Evolutionary conservation across 148 eudicot species (phyloP), one percentile per base, ranked within the genome.

Genomic region (Vaccinium darrowii): DNA sequence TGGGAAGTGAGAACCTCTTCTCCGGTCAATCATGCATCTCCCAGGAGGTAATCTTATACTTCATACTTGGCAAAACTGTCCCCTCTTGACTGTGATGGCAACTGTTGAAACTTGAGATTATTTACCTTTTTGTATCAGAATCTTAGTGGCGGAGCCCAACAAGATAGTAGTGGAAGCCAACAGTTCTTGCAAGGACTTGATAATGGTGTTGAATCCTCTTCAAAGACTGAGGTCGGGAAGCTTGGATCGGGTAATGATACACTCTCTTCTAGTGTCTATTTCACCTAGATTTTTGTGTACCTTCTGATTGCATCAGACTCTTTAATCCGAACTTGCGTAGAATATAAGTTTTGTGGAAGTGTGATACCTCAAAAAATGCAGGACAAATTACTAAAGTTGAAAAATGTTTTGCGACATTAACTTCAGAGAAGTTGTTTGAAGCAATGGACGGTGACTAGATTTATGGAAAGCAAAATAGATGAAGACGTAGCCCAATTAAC

Each of bases 31-130:
- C 91, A 78, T 85, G 79, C 72, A 54, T 85, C 57, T 23, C 78
- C 8, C 62, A 85, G n/a, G 88, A 88, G 95, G 99, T 96, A 92
- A 47, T 25, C 36, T 75, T 79, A 16, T 58, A 19, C 83, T 87
- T 51, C 13, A 13, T 65, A 30, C 23, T 82, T 9, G 0, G 51
- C 52, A 4, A 67, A 23, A 50, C 50, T 65, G 23, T 15, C 56
- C 60, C 56, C 56, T 49, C 25, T 81, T 36, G 33, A 36, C 78
- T 76, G 23, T 51, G 63, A 21, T 85, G 19, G 57, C 74, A 43
- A 56, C 47, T 19, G 19, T 80, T 19, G 30, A 23, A 14, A 8
- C 30, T 19, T 51, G 3, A 30, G 5, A 43, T 79, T 81, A 39
- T 58, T 47, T 72, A 25, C 25, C 39, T 49, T 87, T 81, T n/a